These are phyloP conservation scores for Aspergillus proliferans DNA, from an alignment of 2,329 filamentous ascomycete species.

Conservation along the genomic window DNA sequence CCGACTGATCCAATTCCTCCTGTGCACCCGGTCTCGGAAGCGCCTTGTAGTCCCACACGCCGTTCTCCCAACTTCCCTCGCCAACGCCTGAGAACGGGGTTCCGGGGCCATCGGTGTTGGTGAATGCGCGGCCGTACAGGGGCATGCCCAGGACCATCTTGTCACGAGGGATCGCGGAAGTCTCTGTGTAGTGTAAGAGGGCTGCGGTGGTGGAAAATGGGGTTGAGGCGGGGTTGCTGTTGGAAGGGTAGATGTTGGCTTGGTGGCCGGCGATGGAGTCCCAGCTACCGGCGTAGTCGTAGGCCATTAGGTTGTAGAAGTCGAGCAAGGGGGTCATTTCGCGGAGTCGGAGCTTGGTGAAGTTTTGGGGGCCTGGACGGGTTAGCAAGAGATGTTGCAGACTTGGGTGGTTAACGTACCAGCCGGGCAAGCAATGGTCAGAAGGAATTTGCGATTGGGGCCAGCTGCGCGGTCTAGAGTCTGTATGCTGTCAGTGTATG, in stretches of 20 bases:
- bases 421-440: conserved; percentile 47
- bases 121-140: conserved; percentile 84
- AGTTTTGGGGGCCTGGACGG: conserved; percentile 33
- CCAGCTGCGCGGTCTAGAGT: conserved; percentile 35
- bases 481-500: conserved; percentile 14
- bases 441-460: conserved; percentile 38
- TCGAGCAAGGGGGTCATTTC: conserved; percentile 45
- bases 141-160: conserved; percentile 94
- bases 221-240: conserved; percentile 57
- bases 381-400: neutral
- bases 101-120: conserved; percentile 71
- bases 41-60: conserved; percentile 82
- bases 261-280: conserved; percentile 68
- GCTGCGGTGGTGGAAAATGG: conserved; percentile 72
- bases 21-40: conserved; percentile 63
- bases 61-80: conserved; percentile 69
- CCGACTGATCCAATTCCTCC: conserved; percentile 58
- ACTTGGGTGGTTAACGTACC: conserved; percentile 17
- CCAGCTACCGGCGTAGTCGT: conserved; percentile 83
- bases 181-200: conserved; percentile 61
- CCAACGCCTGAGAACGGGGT: conserved; percentile 66
- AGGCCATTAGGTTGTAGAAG: conserved; percentile 65
- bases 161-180: conserved; percentile 52
- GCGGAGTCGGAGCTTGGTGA: conserved; percentile 36
- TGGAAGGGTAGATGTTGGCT: conserved; percentile 65